Base-by-base conservation (phyloP, 2,329 filamentous ascomycete species). In the Aspergillus calidoustus region DNA sequence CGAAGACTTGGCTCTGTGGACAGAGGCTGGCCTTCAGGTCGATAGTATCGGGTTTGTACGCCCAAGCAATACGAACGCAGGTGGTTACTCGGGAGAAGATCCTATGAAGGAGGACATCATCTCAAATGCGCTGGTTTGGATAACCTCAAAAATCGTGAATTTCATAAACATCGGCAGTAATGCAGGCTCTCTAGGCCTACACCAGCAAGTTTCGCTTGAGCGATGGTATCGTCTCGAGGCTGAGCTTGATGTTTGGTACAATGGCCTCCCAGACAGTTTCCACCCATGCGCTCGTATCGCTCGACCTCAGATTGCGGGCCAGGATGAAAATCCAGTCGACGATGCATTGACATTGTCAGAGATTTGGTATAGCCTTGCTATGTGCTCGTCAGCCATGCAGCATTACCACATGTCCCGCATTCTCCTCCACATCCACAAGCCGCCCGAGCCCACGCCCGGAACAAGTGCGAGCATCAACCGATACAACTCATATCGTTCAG, bases 91-190 rank as follows among this genome's bases (percentile, higher is more conserved):
- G 50, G 74, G 68, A n/a, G 74, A 77, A 46, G 73, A 73, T 17
- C 64, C 81, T 11, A 87, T 88, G 81, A 81, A 82, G 60, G 87
- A 90, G 73, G 88, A 89, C 63, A 80, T 87, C 63, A 85, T 88
- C 57, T 85, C 83, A 46, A 90, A 90, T 67, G 84, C 85, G 0
- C 72, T 91, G 4, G 83, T 89, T 6, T 90, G 87, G 87, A 82
- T 90, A 8, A 80, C 88, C 61, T 84, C 86, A 7, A 89, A 89
- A 67, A 83, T 89, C 4, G 83, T 89, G 55, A 90, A 90, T 69
- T 89, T 85, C 69, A 84, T 89, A 59, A 86, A 83, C 7, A 80
- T 82, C 0, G 84, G 85, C 0, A 85, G 87, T 60, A 81, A 82
- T 4, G 69, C 85, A 25, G 70, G 71, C 15, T 69, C 69, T 64